phyloP scores from a whole-genome alignment of 257 asterid genomes.

The Linderniella brevidens region DNA sequence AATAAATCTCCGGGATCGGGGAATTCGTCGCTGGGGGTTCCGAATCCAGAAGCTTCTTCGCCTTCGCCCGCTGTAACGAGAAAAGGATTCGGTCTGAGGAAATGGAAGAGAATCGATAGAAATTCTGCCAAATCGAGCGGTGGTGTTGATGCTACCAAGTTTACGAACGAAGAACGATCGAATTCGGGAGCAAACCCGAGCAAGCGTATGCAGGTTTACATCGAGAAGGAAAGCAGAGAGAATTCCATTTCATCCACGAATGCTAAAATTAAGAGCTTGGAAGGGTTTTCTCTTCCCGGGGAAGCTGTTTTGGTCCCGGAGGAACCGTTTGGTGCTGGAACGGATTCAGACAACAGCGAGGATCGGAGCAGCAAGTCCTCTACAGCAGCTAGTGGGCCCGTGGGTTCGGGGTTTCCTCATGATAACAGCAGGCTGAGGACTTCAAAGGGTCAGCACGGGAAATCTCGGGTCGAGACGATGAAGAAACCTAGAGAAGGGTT shows the following conservation, averaged over 20 bases:
- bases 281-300: conserved; percentile 17
- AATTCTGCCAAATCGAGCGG: conserved; percentile 15
- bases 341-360: conserved; percentile 51
- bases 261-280: conserved; percentile 22
- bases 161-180: conserved; percentile 21
- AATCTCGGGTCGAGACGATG: conserved; percentile 22
- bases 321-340: conserved; percentile 18
- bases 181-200: conserved; percentile 14
- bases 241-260: conserved; percentile 44
- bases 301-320: conserved; percentile 19
- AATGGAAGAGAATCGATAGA: conserved; percentile 67
- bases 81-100: conserved; percentile 56
- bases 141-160: conserved; percentile 18
- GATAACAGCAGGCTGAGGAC: conserved; percentile 21
- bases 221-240: conserved; percentile 30
- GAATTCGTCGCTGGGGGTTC: conserved; percentile 2
- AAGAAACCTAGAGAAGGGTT: conserved; percentile 53
- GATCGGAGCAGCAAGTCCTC: conserved; percentile 54
- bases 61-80: conserved; percentile 14
- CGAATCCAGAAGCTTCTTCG: conserved; percentile 9
- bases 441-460: conserved; percentile 30
- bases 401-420: conserved; percentile 15
- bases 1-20: conserved; percentile 9
- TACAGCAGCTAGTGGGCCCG: conserved; percentile 45
- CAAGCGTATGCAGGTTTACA: conserved; percentile 20